A percentile compares a stretch with the other conserved stretches of the same genome.
Evolutionary conservation across 2,329 filamentous ascomycete species (phyloP).

Genomic region (Fusarium graminum): DNA sequence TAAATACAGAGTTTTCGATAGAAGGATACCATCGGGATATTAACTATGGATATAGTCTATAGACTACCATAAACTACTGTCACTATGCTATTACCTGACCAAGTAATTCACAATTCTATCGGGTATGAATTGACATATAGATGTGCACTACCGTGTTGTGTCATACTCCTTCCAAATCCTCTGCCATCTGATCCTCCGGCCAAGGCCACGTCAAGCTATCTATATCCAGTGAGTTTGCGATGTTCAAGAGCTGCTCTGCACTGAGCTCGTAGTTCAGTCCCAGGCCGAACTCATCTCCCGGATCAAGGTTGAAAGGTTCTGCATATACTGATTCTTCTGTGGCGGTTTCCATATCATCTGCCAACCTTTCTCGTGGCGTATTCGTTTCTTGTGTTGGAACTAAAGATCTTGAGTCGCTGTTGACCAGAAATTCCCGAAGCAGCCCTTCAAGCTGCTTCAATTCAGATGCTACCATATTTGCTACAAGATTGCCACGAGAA

Average conservation of each 20-base stretch:
- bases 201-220: slow-evolving; percentile 43
- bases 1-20: neutral
- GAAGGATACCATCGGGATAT: neutral
- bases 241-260: slow-evolving; percentile 39
- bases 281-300: slow-evolving; percentile 20
- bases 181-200: slow-evolving; percentile 16
- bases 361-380: slow-evolving; percentile 6
- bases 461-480: slow-evolving; percentile 52
- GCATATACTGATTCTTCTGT: slow-evolving; percentile 8
- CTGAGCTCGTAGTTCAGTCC: slow-evolving; percentile 38
- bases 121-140: neutral
- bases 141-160: neutral
- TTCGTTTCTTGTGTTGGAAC: neutral
- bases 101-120: neutral
- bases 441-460: slow-evolving; percentile 28
- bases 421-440: slow-evolving; percentile 15
- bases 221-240: slow-evolving; percentile 41
- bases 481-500: slow-evolving; percentile 59
- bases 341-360: neutral
- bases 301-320: slow-evolving; percentile 11
- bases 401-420: slow-evolving; percentile 6
- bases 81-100: neutral
- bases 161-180: neutral
- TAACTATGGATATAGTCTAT: neutral
- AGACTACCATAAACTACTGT: neutral